These are phyloP conservation scores for Bimuria novae-zelandiae DNA, from an alignment of 2,329 filamentous ascomycete genomes.

Conservation along the genomic window DNA sequence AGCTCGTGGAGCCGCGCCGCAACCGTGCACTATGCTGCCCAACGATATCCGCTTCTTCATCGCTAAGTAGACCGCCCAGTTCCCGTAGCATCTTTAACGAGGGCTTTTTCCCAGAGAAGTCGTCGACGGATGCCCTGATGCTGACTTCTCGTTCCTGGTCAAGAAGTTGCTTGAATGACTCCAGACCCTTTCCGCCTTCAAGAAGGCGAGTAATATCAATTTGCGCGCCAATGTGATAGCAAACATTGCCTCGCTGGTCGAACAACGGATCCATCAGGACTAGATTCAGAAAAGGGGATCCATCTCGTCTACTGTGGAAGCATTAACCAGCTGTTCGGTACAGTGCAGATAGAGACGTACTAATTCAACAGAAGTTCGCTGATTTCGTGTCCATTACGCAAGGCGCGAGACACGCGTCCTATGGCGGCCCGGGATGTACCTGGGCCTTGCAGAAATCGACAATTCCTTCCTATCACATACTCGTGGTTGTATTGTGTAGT, in stretches of 20 bases:
- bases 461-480: slow-evolving; percentile 75
- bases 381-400: slow-evolving; percentile 66
- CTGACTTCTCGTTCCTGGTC: slow-evolving; percentile 20
- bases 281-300: slow-evolving; percentile 73
- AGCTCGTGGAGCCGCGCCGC: slow-evolving; percentile 54
- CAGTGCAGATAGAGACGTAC: slow-evolving; percentile 41
- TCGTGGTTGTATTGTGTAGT: slow-evolving; percentile 73
- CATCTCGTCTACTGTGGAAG: slow-evolving; percentile 62
- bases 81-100: slow-evolving; percentile 28
- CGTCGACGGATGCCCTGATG: slow-evolving; percentile 13
- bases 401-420: slow-evolving; percentile 63
- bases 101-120: slow-evolving; percentile 15
- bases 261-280: slow-evolving; percentile 68
- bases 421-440: slow-evolving; percentile 67
- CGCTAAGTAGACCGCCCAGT: slow-evolving; percentile 38
- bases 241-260: slow-evolving; percentile 65
- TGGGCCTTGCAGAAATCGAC: slow-evolving; percentile 75
- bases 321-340: background rate
- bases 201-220: slow-evolving; percentile 70
- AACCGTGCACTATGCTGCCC: slow-evolving; percentile 58
- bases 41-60: slow-evolving; percentile 52
- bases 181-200: slow-evolving; percentile 67
- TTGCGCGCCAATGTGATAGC: slow-evolving; percentile 73
- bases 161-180: slow-evolving; percentile 60
- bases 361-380: slow-evolving; percentile 77